phyloP scores from a whole-genome alignment of 208 protist species.

The Trypanosoma congolense region DNA sequence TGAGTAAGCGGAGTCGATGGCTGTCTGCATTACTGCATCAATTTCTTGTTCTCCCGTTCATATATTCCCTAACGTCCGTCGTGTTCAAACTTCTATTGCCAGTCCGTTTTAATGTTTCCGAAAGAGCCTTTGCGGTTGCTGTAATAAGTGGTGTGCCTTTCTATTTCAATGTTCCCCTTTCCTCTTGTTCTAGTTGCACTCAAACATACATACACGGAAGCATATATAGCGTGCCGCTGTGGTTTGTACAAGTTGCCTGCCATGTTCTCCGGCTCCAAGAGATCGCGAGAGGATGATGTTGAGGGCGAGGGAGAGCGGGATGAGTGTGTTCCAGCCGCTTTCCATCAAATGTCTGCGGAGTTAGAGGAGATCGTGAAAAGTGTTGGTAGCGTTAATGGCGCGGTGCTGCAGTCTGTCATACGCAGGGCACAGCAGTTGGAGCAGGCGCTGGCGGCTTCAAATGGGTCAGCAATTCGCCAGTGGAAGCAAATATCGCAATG shows the following conservation, averaged over 20 bases:
- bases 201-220: too few relatives aligned
- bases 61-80: too few relatives aligned
- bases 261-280: conserved; percentile 18
- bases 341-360: conserved; percentile 18
- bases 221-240: conserved; percentile 1
- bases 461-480: not conserved
- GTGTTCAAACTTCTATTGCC: too few relatives aligned
- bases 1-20: too few relatives aligned
- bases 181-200: too few relatives aligned
- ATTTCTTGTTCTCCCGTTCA: too few relatives aligned
- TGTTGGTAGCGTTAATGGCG: conserved; percentile 24
- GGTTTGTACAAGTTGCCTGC: not conserved
- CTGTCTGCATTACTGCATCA: too few relatives aligned
- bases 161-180: too few relatives aligned
- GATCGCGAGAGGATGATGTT: conserved; percentile 6
- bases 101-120: too few relatives aligned
- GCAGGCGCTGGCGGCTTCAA: conserved; percentile 20
- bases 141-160: too few relatives aligned
- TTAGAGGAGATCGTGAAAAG: conserved; percentile 17
- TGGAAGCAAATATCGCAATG: conserved; percentile 18
- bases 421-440: conserved; percentile 25
- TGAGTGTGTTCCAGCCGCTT: conserved; percentile 8
- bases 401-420: conserved; percentile 22
- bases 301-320: conserved; percentile 1
- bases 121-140: too few relatives aligned